Evolutionary conservation across 139 green algal species (phyloP).

Genomic region (Chlorella sp.): DNA sequence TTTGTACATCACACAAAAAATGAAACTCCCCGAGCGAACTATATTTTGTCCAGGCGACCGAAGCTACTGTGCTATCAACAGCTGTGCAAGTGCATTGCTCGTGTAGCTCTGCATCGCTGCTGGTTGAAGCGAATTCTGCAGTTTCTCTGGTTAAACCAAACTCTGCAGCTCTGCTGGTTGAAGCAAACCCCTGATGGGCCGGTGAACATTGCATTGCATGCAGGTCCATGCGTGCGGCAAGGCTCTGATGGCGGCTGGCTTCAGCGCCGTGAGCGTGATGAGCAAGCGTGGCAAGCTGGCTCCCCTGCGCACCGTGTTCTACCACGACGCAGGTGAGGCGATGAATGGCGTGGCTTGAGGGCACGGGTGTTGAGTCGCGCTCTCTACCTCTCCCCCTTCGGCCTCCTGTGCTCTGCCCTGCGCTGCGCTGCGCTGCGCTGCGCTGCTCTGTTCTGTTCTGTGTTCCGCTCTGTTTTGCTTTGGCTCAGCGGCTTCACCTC

Average conservation of each 20-base stretch:
- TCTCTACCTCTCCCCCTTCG: neutral
- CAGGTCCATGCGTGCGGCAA: constrained; percentile 18
- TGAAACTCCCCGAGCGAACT: no score
- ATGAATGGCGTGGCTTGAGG: neutral
- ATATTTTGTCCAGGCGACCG: no score
- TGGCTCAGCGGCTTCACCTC: neutral
- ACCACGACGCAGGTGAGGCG: neutral
- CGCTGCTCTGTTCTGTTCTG: neutral
- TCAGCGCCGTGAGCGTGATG: constrained; percentile 53
- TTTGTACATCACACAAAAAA: no score
- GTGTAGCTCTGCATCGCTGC: no score
- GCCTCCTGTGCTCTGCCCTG: neutral
- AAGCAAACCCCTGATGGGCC: no score
- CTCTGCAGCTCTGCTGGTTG: no score
- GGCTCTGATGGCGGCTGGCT: constrained; percentile 48
- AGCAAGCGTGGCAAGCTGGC: constrained; percentile 47
- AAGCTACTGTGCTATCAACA: no score
- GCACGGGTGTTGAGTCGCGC: neutral
- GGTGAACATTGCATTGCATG: no score
- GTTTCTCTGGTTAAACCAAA: no score
- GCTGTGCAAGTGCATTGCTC: no score
- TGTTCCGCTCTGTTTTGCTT: neutral
- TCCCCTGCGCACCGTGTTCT: constrained; percentile 67
- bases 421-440: no score
- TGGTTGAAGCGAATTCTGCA: no score